Base-by-base conservation (phyloP, 1,284 basidiomycete species). In the Athelia psychrophila region DNA sequence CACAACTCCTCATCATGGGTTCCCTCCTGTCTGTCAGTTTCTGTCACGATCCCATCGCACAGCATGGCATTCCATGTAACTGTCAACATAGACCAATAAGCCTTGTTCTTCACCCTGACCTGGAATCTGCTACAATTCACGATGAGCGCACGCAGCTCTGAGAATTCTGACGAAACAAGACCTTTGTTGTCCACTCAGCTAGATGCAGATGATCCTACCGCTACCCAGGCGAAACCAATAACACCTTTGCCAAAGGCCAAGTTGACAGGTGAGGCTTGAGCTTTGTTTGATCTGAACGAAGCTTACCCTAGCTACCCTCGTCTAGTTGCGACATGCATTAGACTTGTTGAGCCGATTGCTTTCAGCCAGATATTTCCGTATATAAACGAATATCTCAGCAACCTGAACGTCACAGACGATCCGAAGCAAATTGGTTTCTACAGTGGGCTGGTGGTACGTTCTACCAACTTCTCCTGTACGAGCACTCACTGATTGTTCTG, bases 351-450 rank as follows among this genome's bases (percentile, higher is more conserved):
- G 53, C 74, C 74, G 6, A 66, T 75, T 50, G 67, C 60, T 35
- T 73, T 68, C 50, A 66, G 67, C 2, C 70, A 72, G 53, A 65
- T 71, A 27, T 71, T 70, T 51, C 66, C 67, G 44, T 72, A 71
- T 51, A 66, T 76, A 49, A 75, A 76, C 52, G 61, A 73, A 47
- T 69, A 75, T 60, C 64, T 75, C 52, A 62, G 53, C 46, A 64
- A 64, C 51, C 60, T 75, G 20, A 56, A 65, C 52, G 63, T 73
- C 16, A 66, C 65, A 12, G 57, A 62, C 25, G 65, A 71, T 52
- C 68, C 68, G 18, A 64, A 64, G 6, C 60, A 68, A 55, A 67
- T 74, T 45, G 73, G 72, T 15, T 74, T 69, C 56, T 75, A 75
- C 55, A 71, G 71, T 55, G 73, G 73, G 19, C 52, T 75, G 10